Conservation (phyloP, 164 flowering plant genomes). For the Tetrastigma voinierianum region DNA sequence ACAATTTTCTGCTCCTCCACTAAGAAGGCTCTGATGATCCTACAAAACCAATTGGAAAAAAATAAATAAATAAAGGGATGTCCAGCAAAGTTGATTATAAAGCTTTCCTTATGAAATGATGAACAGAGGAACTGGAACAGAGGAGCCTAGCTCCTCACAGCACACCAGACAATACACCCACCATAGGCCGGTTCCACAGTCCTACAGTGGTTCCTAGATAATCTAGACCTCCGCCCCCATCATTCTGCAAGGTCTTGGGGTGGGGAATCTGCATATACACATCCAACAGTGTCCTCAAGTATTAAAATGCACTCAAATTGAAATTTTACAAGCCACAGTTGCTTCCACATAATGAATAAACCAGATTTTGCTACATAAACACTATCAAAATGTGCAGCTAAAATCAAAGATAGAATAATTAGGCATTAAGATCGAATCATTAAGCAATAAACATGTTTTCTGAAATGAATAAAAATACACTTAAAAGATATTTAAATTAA, state of each 20-base stretch:
- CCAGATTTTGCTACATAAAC: no score
- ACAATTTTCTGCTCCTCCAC: constrained; percentile 45
- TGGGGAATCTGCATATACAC: constrained; percentile 36
- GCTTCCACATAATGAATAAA: neutral
- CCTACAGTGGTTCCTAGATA: constrained; percentile 37
- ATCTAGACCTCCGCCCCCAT: constrained; percentile 43
- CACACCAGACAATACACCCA: constrained; percentile 40
- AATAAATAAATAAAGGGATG: neutral
- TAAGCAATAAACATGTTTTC: neutral
- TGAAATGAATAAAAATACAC: neutral
- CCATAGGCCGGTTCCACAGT: constrained; percentile 47
- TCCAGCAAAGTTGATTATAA: neutral
- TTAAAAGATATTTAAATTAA: no score
- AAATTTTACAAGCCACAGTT: neutral
- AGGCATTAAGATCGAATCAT: neutral
- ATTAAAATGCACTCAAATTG: neutral
- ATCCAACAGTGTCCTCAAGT: neutral
- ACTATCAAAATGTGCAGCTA: neutral
- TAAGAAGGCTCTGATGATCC: constrained; percentile 41
- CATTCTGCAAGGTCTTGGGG: constrained; percentile 40
- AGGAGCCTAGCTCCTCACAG: constrained; percentile 17
- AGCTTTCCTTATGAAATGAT: neutral
- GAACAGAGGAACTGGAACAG: neutral
- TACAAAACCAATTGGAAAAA: constrained; percentile 1
- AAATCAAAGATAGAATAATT: neutral